Percentiles rank a stretch among this genome's conserved stretches.
These are phyloP conservation scores for Cenchrus purpureus DNA, from an alignment of 176 grass and related monocot genomes.

Conservation along the genomic window DNA sequence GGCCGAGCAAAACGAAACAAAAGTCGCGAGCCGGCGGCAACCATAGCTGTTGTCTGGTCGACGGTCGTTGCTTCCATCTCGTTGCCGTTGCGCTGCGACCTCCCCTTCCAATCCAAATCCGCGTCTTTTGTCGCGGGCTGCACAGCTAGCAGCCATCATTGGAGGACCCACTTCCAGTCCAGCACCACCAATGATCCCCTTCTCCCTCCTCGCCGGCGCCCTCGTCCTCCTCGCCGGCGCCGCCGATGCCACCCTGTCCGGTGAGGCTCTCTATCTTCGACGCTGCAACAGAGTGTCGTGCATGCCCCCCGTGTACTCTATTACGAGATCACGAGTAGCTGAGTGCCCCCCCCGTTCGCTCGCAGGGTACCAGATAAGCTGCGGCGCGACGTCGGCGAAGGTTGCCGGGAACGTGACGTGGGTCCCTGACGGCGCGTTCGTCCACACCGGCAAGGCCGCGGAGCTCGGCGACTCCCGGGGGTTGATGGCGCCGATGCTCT, in stretches of 20 bases:
- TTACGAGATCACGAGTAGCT: no score
- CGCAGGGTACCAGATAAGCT: constrained; percentile 72
- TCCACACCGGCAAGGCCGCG: constrained; percentile 43
- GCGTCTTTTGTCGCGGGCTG: background rate
- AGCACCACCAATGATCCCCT: constrained; percentile 29
- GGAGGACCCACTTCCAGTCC: background rate
- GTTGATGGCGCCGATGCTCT: constrained; percentile 41
- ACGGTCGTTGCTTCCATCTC: background rate
- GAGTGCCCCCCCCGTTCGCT: background rate
- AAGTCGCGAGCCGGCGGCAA: constrained; percentile 45
- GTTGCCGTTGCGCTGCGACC: constrained; percentile 19
- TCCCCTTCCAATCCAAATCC: constrained; percentile 19
- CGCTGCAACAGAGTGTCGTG: background rate
- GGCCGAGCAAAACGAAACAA: constrained; percentile 33
- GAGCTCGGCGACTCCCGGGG: constrained; percentile 2
- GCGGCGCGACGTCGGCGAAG: constrained; percentile 46
- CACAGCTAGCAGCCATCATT: background rate
- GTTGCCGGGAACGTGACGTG: constrained; percentile 54
- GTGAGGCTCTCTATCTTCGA: background rate
- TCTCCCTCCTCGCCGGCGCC: constrained; percentile 37
- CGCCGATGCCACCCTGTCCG: constrained; percentile 33
- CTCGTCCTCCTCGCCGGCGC: background rate
- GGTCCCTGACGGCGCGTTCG: constrained; percentile 60
- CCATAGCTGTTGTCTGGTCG: constrained; percentile 27
- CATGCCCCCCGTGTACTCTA: background rate